Conservation (phyloP, 106 monocot genomes). For the Agapanthus africanus region DNA sequence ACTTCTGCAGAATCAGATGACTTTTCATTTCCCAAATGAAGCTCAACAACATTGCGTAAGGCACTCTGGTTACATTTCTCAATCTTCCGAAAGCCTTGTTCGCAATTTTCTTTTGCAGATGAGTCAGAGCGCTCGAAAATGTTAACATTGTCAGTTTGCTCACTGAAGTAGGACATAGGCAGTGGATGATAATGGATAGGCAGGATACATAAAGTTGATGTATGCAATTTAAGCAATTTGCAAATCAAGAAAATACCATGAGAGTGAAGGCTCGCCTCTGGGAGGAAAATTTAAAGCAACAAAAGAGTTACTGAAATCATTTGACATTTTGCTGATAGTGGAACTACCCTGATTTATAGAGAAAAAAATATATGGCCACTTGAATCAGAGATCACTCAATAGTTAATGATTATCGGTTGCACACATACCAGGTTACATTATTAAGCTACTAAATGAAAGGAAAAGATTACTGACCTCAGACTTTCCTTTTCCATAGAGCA, state of each 20-base stretch:
- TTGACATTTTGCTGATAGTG: background rate
- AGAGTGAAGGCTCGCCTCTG: constrained; percentile 1
- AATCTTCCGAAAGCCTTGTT: constrained; percentile 32
- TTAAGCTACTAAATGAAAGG: too few relatives aligned
- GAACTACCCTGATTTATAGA: constrained; percentile 20
- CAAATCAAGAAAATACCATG: constrained; percentile 21
- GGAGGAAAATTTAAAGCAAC: constrained; percentile 6
- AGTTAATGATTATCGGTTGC: background rate
- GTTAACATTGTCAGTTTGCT: constrained; percentile 3
- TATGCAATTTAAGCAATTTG: background rate
- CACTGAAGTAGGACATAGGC: constrained; percentile 21
- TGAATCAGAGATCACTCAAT: background rate
- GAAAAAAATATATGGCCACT: background rate
- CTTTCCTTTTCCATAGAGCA: constrained; percentile 35
- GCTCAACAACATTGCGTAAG: constrained; percentile 62
- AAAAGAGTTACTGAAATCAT: constrained; percentile 5
- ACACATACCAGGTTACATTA: background rate
- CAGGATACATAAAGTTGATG: background rate
- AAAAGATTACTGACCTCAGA: constrained; percentile 25
- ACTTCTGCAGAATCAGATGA: constrained; percentile 29
- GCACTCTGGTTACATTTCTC: constrained; percentile 61
- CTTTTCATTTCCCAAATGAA: constrained; percentile 61
- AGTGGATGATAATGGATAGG: background rate
- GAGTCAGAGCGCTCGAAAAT: constrained; percentile 14
- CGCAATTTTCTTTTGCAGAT: constrained; percentile 12